These are phyloP conservation scores for Chernovozyma aurita DNA, from an alignment of 1,139 yeast genomes.

Conservation along the genomic window DNA sequence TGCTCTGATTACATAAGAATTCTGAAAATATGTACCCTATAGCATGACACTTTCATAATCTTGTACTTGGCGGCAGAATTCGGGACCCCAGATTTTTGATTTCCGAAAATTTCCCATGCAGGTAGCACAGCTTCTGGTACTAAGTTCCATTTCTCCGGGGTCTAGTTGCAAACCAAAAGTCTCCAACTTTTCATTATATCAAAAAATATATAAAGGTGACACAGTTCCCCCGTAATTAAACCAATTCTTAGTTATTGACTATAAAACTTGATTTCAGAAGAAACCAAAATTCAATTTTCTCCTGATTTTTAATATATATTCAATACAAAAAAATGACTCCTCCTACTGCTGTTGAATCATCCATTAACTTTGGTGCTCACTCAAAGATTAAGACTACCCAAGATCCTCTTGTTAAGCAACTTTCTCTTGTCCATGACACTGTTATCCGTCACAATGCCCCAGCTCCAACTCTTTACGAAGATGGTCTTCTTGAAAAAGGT, in stretches of 20 bases:
- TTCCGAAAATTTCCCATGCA: slow-evolving; percentile 1
- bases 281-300: not conserved
- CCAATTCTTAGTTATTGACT: too few relatives aligned
- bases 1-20: not conserved
- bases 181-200: not conserved
- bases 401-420: slow-evolving; percentile 44
- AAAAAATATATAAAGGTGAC: slow-evolving; percentile 1
- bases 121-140: not conserved
- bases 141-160: slow-evolving; percentile 9
- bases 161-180: too few relatives aligned
- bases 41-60: slow-evolving; percentile 1
- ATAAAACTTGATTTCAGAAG: not conserved
- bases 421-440: slow-evolving; percentile 45
- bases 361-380: slow-evolving; percentile 40
- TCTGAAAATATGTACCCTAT: not conserved
- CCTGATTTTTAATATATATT: not conserved
- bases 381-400: slow-evolving; percentile 39
- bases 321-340: slow-evolving; percentile 31
- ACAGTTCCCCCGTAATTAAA: slow-evolving; percentile 2
- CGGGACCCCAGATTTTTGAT: slow-evolving; percentile 6
- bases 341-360: slow-evolving; percentile 46
- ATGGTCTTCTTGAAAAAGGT: slow-evolving; percentile 85
- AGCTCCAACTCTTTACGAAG: slow-evolving; percentile 90
- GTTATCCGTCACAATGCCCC: slow-evolving; percentile 83
- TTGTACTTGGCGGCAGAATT: not conserved